Base-by-base conservation (phyloP, 2,329 filamentous ascomycete species). In the Sporothrix protearum region DNA sequence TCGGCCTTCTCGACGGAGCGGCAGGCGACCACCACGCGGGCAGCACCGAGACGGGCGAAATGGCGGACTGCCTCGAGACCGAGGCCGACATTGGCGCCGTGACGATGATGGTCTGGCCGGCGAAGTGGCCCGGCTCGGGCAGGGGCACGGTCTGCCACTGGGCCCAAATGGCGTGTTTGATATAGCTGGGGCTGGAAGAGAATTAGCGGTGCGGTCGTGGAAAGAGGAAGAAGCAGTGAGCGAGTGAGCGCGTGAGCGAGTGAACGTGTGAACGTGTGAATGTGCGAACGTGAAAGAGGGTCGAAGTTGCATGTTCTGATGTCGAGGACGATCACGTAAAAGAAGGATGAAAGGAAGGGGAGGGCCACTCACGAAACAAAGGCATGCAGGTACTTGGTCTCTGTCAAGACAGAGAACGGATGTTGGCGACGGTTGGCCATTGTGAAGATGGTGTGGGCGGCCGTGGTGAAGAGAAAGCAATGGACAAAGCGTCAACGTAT, bases 81-180 rank as follows among this genome's bases (percentile, higher is more conserved):
- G 1, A 83, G 74, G 12, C 82, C 81, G 9, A 73, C 76, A 72
- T 82, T 83, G 70, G 78, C 78, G 36, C 81, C 82, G 80, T 82
- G 36, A 83, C 76, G 53, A 82, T 76, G 42, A 81, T 61, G 12
- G 77, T 79, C 73, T 78, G 73, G 67, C 75, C 76, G 63, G 74
- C 72, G 59, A 76, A 78, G 64, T n/a, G 4, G 66, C 73, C 73
- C 33, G 71, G 55, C 6, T 69, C 59, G 3, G 77, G 76, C 39
- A 75, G 70, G 6, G 77, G 75, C 1, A 78, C 57, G 3, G 74
- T 55, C 61, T 74, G 74, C 57, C 72, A 73, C 72, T 74, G 73
- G 16, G 70, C 68, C 73, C 72, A 74, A 33, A 76, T 28, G 68
- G 75, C 72, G 66, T 75, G 72, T 7, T 30, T 14, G 33, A 69